Base-by-base conservation (phyloP, 2,329 filamentous ascomycete species). In the Neurospora sp. region DNA sequence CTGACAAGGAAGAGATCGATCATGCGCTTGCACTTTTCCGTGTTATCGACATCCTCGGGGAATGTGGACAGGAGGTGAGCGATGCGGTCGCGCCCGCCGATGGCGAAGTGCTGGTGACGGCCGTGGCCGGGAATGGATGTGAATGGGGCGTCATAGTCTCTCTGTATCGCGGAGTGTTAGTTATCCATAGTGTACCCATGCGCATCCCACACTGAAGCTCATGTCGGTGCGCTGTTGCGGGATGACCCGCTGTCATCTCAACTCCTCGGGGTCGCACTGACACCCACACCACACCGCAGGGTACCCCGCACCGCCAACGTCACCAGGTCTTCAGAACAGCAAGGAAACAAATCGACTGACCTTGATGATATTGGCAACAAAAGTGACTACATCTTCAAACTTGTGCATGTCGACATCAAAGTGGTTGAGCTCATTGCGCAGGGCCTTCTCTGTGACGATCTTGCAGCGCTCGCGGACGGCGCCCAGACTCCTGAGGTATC, bases 341-440 rank as follows among this genome's bases (percentile, higher is more conserved):
- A 66, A 15, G 52, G 13, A 33, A 15, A 6, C 1, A 43, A 39
- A 42, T 38, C 36, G 28, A 77, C 85, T 74, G 82, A 94, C 93
- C 91, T 96, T 97, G 83, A 97, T 97, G 73, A 97, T 95, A 52
- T 91, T 90, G n/a, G 95, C 90, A 10, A 97, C 91, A 78, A 97
- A 97, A 66, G 87, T 87, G 15, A 94, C 93, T 0, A 95, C 95
- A 73, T 95, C 91, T 66, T 85, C 81, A 78, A 97, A 95, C 80
- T 95, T 96, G 81, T 81, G 81, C 85, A 94, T 89, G 80, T 97
- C 94, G 67, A 97, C 93, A 73, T 92, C 90, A 76, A 97, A 97
- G 79, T 97, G 94, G 75, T 87, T 88, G 72, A 97, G 85, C 75
- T 91, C 85, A 77, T 97, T 93, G 74, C 84, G 85, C 76, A 91